Evolutionary conservation across 495 filamentous ascomycete species (phyloP), one percentile per base, ranked within the genome.

Genomic region (Hypoxylon intermedium): DNA sequence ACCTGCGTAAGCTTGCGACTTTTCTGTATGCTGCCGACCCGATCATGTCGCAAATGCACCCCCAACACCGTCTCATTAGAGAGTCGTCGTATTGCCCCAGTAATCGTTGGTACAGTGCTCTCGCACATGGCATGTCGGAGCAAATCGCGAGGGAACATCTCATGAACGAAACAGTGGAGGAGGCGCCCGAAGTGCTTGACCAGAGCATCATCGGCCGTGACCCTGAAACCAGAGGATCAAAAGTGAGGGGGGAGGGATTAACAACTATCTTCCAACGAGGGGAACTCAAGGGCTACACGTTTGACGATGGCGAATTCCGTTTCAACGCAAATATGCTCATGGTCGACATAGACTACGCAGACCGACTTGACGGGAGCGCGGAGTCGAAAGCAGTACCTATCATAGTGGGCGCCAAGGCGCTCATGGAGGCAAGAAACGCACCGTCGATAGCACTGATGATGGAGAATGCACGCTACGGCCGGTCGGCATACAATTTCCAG

Each of bases 1-100:
- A 67, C 15, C 26, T 61, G 9, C 58, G 63, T 5, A 30, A 42
- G 4, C 53, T 62, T 11, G 53, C 24, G 0, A 40, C 63, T 23
- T 56, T 67, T 18, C 38, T 67, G 16, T 62, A 41, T n/a, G 52
- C 52, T 21, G 63, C 58, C 12, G 63, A 67, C 23, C 63, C 63
- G 2, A 50, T 62, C n/a, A 5, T 67, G 9, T 16, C n/a, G 7
- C 63, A 53, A 42, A 47, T 67, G 18, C 58, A 67, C 24, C 52
- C 63, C 1, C 0, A n/a, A 0, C 12, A 28, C 3, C 63, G 53
- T 9, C 63, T 26, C 24, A 26, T 26, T 26, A 57, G 9, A 15
- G 11, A 40, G 20, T 30, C 4, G 6, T 0, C 18, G 2, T 49
- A n/a, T 2, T 52, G 51, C 12, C 20, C 5, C 3, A 67, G 63